Percentiles rank a stretch among this genome's conserved stretches.
These are phyloP conservation scores for Ophioceras dolichostomum DNA, from an alignment of 2,329 filamentous ascomycete genomes.

Conservation along the genomic window DNA sequence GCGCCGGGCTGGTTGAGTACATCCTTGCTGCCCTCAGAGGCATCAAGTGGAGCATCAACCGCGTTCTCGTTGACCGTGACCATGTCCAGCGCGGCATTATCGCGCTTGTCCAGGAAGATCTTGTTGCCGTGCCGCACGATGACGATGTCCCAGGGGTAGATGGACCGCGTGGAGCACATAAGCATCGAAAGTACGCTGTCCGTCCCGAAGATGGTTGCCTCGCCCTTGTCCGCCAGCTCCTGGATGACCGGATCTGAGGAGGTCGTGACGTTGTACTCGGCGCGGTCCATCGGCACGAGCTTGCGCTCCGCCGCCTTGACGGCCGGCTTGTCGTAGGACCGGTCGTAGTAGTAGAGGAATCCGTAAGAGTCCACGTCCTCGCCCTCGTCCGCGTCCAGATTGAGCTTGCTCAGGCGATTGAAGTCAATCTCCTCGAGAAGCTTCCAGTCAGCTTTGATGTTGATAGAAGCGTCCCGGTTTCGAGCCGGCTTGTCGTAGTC, in stretches of 20 bases:
- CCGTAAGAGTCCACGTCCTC: conserved; percentile 94
- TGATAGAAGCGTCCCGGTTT: conserved; percentile 91
- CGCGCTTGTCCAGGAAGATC: conserved; percentile 97
- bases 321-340: conserved; percentile 83
- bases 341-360: conserved; percentile 98
- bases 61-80: conserved; percentile 99
- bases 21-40: conserved; percentile 86
- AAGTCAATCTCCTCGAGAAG: conserved; percentile 98
- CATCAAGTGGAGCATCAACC: conserved; percentile 83
- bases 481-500: conserved; percentile 97
- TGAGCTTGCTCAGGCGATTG: conserved; percentile 87
- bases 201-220: conserved; percentile 93
- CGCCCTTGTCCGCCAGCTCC: conserved; percentile 89
- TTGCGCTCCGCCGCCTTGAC: conserved; percentile 83
- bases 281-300: conserved; percentile 79
- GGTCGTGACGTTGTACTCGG: conserved; percentile 96
- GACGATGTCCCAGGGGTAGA: conserved; percentile 97
- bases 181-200: conserved; percentile 98
- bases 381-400: conserved; percentile 86
- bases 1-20: conserved; percentile 86
- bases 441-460: conserved; percentile 91
- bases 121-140: conserved; percentile 89
- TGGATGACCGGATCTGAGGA: conserved; percentile 94
- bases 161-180: conserved; percentile 93
- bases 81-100: conserved; percentile 89